Conservation (phyloP, 2,329 filamentous ascomycete genomes). For the Xylaria sp. region DNA sequence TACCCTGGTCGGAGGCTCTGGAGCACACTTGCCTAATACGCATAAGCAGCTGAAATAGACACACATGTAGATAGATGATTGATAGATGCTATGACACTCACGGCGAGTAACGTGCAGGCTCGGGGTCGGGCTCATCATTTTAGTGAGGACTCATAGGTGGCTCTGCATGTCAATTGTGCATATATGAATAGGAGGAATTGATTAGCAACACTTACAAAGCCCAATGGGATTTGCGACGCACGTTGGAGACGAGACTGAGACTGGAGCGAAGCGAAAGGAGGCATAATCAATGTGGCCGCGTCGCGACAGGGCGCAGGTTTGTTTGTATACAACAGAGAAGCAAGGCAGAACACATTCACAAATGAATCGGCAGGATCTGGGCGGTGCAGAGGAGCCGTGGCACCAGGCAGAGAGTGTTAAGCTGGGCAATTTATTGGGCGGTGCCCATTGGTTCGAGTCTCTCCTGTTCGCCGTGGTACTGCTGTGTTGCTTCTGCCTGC, state of each 20-base stretch:
- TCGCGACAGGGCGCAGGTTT: constrained; percentile 14
- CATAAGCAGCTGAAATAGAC: not conserved
- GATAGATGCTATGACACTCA: not conserved
- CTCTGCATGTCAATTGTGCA: constrained; percentile 22
- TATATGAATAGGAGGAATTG: constrained; percentile 8
- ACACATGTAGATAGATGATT: not conserved
- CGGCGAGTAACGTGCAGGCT: not conserved
- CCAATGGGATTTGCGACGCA: constrained; percentile 21
- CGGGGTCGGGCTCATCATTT: constrained; percentile 1
- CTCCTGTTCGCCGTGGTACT: constrained; percentile 16
- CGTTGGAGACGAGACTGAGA: constrained; percentile 4
- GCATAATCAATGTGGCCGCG: constrained; percentile 12
- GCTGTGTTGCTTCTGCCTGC: constrained; percentile 27
- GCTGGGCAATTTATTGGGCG: constrained; percentile 19
- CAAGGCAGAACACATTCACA: constrained; percentile 29
- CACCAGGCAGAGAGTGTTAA: constrained; percentile 20
- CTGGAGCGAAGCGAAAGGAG: constrained; percentile 11
- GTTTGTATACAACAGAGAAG: constrained; percentile 26
- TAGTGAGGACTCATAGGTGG: not conserved
- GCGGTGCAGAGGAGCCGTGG: constrained; percentile 12
- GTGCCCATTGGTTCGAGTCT: constrained; percentile 17
- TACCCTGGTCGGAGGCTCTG: constrained; percentile 10
- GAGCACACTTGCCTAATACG: constrained; percentile 10
- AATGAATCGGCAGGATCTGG: constrained; percentile 30
- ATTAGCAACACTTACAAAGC: not conserved